phyloP scores from a whole-genome alignment of 2,329 filamentous ascomycete genomes.

The Chaetomium sp. region DNA sequence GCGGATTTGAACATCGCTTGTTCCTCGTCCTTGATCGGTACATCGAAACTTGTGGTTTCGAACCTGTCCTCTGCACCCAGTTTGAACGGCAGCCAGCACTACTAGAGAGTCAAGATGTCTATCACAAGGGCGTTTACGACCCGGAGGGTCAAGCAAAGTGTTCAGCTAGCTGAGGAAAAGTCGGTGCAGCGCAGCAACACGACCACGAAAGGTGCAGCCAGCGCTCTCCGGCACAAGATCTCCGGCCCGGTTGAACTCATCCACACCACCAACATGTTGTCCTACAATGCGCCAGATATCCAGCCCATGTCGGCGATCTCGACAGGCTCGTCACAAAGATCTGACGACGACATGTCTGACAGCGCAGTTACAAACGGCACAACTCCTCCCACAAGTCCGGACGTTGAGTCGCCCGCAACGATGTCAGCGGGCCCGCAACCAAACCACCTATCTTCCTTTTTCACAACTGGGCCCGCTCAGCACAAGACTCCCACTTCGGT shows the following conservation, averaged over 20 bases:
- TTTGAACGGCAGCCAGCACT: neutral
- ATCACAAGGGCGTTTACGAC: slow-evolving; percentile 67
- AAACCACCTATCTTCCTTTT: slow-evolving; percentile 63
- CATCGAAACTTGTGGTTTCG: neutral
- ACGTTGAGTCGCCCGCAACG: slow-evolving; percentile 40
- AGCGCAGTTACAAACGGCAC: slow-evolving; percentile 49
- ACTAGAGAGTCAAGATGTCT: slow-evolving; percentile 23
- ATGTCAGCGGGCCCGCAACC: slow-evolving; percentile 50
- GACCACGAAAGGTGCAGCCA: slow-evolving; percentile 41
- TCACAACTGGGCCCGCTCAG: slow-evolving; percentile 43
- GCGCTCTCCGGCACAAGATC: slow-evolving; percentile 63
- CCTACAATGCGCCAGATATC: slow-evolving; percentile 88
- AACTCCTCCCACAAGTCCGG: slow-evolving; percentile 63
- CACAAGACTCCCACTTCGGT: slow-evolving; percentile 38
- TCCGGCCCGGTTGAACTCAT: slow-evolving; percentile 81
- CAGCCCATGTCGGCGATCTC: slow-evolving; percentile 42
- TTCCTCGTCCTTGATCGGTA: too few species aligned
- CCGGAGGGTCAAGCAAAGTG: slow-evolving; percentile 54
- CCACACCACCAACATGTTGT: slow-evolving; percentile 93
- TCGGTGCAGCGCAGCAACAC: slow-evolving; percentile 45
- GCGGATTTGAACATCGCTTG: too few species aligned
- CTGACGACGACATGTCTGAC: slow-evolving; percentile 65
- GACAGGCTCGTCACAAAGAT: slow-evolving; percentile 45
- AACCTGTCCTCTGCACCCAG: neutral
- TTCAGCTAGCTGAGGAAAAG: slow-evolving; percentile 38